A percentile compares a stretch with the other conserved stretches of the same genome.
Evolutionary conservation across 345 rosid genomes (phyloP).

Genomic region (Camelina hispida): DNA sequence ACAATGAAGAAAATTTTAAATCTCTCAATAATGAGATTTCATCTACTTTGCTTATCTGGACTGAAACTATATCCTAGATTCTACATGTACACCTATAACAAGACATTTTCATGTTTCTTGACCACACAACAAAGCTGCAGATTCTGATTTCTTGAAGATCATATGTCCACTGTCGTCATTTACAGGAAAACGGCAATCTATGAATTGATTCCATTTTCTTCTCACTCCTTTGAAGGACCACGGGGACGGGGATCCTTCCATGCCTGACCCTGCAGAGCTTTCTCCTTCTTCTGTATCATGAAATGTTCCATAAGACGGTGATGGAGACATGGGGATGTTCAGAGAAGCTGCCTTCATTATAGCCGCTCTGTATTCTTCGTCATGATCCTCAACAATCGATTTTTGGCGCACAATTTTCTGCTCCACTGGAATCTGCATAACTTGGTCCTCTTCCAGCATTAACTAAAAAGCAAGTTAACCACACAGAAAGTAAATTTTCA

Average conservation of each 20-base stretch:
- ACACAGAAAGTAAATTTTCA: conserved; percentile 2
- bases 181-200: conserved; percentile 57
- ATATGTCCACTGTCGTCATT: conserved; percentile 57
- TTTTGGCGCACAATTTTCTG: conserved; percentile 82
- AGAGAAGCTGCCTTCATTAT: conserved; percentile 71
- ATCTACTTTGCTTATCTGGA: conserved; percentile 17
- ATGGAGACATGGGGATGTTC: conserved; percentile 66
- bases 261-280: conserved; percentile 55
- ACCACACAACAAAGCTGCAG: conserved; percentile 32
- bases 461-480: conserved; percentile 48
- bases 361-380: conserved; percentile 83
- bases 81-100: conserved; percentile 39
- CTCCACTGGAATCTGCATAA: conserved; percentile 69
- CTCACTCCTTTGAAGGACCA: conserved; percentile 51
- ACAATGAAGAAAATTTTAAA: not conserved
- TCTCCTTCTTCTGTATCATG: conserved; percentile 61
- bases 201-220: conserved; percentile 63
- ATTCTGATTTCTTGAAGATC: conserved; percentile 48
- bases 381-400: conserved; percentile 73
- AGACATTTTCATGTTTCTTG: conserved; percentile 10
- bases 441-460: conserved; percentile 77
- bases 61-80: conserved; percentile 28
- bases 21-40: conserved; percentile 31
- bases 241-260: conserved; percentile 26
- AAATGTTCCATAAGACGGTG: conserved; percentile 83